Conservation (phyloP, 1,139 yeast species). For the Ashbya aceris region DNA sequence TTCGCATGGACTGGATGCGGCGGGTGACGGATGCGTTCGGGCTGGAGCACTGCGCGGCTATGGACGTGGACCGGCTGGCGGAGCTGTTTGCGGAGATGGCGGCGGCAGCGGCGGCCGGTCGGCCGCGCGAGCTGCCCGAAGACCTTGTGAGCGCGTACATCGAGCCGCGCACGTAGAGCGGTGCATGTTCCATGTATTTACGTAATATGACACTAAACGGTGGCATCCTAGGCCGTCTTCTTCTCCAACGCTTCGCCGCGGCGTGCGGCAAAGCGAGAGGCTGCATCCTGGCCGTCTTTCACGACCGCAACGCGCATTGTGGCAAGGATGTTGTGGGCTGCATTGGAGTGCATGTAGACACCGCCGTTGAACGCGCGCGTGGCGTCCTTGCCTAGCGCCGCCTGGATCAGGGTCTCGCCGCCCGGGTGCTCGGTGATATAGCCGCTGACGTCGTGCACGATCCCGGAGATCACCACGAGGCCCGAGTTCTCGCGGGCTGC, state of each 20-base stretch:
- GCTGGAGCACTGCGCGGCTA: slow-evolving; percentile 17
- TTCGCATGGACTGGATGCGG: slow-evolving; percentile 28
- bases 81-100: slow-evolving; percentile 8
- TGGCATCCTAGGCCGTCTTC: slow-evolving; percentile 5
- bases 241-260: slow-evolving; percentile 28
- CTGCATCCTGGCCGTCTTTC: slow-evolving; percentile 46
- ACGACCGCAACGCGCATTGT: slow-evolving; percentile 94
- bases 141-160: neutral
- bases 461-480: slow-evolving; percentile 81
- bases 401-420: slow-evolving; percentile 79
- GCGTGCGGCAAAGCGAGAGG: slow-evolving; percentile 28
- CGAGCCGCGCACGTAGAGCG: neutral
- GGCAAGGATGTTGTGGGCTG: slow-evolving; percentile 92
- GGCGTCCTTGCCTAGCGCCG: slow-evolving; percentile 92
- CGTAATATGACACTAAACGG: neutral
- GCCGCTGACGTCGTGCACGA: slow-evolving; percentile 81
- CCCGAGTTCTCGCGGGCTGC: slow-evolving; percentile 48
- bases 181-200: neutral
- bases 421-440: slow-evolving; percentile 96
- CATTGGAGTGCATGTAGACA: slow-evolving; percentile 92
- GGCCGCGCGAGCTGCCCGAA: neutral
- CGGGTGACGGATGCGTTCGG: slow-evolving; percentile 26
- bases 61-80: slow-evolving; percentile 18
- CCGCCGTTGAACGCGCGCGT: slow-evolving; percentile 97
- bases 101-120: neutral